Percentiles rank a stretch among this genome's conserved stretches.
Conservation (phyloP, 768 basidiomycete species). For the Amanita rubescens region DNA sequence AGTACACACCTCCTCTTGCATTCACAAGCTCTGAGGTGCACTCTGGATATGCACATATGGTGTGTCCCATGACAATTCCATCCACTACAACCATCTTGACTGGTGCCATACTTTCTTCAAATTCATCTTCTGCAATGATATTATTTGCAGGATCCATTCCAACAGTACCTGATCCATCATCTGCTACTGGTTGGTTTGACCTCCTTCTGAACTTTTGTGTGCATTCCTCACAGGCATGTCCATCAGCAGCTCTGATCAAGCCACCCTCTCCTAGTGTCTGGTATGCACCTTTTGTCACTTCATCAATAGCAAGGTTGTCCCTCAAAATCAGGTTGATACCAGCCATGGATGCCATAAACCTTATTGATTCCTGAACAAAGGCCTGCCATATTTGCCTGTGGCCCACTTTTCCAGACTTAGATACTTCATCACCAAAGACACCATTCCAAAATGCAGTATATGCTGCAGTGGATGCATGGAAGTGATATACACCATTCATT, state of each 20-base stretch:
- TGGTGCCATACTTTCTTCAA: slow-evolving; percentile 6
- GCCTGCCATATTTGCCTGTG: slow-evolving; percentile 5
- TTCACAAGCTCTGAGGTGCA: neutral
- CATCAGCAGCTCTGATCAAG: slow-evolving; percentile 7
- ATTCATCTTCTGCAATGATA: neutral
- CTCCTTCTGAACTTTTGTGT: slow-evolving; percentile 8
- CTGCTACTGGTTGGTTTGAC: too few species aligned
- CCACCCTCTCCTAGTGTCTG: slow-evolving; percentile 7
- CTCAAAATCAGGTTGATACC: slow-evolving; percentile 1
- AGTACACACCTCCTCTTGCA: neutral
- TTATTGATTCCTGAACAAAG: slow-evolving; percentile 7
- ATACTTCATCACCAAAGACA: neutral
- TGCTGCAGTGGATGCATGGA: slow-evolving; percentile 14
- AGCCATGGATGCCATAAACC: neutral
- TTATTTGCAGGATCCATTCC: too few species aligned
- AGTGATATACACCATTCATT: slow-evolving; percentile 10
- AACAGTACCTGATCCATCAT: too few species aligned
- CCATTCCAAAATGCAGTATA: slow-evolving; percentile 12
- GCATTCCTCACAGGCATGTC: slow-evolving; percentile 10
- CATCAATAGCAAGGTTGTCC: slow-evolving; percentile 7
- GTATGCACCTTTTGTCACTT: slow-evolving; percentile 11
- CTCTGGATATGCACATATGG: slow-evolving; percentile 3
- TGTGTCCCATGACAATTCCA: slow-evolving; percentile 13
- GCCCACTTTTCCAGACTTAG: neutral
- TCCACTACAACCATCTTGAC: slow-evolving; percentile 11